Percentiles rank a stretch among this genome's conserved stretches.
These are phyloP conservation scores for Tolypocladium paradoxum DNA, from an alignment of 2,329 filamentous ascomycete genomes.

Conservation along the genomic window DNA sequence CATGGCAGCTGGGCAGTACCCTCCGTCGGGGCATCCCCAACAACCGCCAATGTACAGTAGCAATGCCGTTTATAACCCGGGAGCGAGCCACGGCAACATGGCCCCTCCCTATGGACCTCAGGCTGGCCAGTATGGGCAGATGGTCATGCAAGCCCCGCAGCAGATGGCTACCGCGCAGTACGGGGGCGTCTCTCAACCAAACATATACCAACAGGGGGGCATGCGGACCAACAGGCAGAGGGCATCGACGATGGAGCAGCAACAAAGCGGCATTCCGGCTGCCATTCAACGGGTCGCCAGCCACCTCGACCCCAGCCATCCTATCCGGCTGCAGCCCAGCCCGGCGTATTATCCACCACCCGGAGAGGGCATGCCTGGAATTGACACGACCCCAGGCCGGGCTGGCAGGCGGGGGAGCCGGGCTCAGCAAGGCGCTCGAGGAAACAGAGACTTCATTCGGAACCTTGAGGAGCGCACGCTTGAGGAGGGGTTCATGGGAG, in stretches of 20 bases:
- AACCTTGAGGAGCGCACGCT: conserved; percentile 89
- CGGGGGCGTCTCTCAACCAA: conserved; percentile 36
- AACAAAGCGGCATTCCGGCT: conserved; percentile 83
- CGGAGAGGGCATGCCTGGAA: conserved; percentile 63
- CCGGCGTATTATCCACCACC: conserved; percentile 96
- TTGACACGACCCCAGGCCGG: conserved; percentile 46
- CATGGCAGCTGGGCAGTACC: conserved; percentile 37
- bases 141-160: conserved; percentile 59
- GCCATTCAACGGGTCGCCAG: conserved; percentile 91
- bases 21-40: conserved; percentile 34
- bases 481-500: conserved; percentile 79
- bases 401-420: conserved; percentile 68
- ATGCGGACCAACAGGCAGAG: conserved; percentile 71
- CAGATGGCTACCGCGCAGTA: conserved; percentile 59
- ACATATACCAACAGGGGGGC: conserved; percentile 52
- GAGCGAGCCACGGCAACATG: conserved; percentile 30
- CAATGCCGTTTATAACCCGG: conserved; percentile 68
- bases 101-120: conserved; percentile 73
- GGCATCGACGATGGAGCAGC: conserved; percentile 92
- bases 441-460: conserved; percentile 81
- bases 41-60: conserved; percentile 68
- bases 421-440: conserved; percentile 46
- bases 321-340: conserved; percentile 87
- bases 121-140: conserved; percentile 58
- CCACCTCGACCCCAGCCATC: conserved; percentile 87